A percentile compares a stretch with the other conserved stretches of the same genome.
Evolutionary conservation across 768 basidiomycete species (phyloP).

Genomic region (Sarcomyxa edulis): DNA sequence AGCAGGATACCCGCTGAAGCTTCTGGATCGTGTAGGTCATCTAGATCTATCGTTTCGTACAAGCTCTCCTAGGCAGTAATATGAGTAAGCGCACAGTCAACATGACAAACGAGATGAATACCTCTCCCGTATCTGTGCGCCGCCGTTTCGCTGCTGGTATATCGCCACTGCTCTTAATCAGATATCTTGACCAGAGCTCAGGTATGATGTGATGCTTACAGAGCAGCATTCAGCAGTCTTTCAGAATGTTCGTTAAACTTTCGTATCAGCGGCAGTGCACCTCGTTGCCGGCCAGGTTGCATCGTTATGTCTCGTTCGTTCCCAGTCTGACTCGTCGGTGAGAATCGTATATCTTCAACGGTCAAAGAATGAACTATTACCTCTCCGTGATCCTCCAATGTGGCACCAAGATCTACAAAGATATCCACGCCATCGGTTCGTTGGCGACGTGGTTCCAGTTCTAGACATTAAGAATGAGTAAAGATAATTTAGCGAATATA

Average conservation of each 20-base stretch:
- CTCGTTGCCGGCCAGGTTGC: constrained; percentile 88
- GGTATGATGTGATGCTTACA: constrained; percentile 35
- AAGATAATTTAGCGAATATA: neutral
- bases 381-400: constrained; percentile 86
- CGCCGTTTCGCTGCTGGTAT: constrained; percentile 54
- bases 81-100: neutral
- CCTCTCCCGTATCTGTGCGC: constrained; percentile 39
- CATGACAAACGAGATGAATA: too few relatives aligned
- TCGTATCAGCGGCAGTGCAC: constrained; percentile 86
- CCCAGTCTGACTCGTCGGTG: constrained; percentile 54
- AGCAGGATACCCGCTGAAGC: constrained; percentile 65
- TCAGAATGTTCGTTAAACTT: constrained; percentile 99
- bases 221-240: constrained; percentile 72
- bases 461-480: constrained; percentile 28
- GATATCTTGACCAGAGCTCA: constrained; percentile 3
- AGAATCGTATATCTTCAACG: constrained; percentile 1
- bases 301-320: constrained; percentile 91
- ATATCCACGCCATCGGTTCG: constrained; percentile 65
- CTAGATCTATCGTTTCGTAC: constrained; percentile 66
- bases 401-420: constrained; percentile 84
- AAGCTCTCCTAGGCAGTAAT: constrained; percentile 21
- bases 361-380: constrained; percentile 31
- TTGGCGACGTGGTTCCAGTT: constrained; percentile 70
- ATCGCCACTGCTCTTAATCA: constrained; percentile 40
- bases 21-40: constrained; percentile 76